Evolutionary conservation across 306 rosid genomes (phyloP).

Genomic region (Ormosia semicastrata): DNA sequence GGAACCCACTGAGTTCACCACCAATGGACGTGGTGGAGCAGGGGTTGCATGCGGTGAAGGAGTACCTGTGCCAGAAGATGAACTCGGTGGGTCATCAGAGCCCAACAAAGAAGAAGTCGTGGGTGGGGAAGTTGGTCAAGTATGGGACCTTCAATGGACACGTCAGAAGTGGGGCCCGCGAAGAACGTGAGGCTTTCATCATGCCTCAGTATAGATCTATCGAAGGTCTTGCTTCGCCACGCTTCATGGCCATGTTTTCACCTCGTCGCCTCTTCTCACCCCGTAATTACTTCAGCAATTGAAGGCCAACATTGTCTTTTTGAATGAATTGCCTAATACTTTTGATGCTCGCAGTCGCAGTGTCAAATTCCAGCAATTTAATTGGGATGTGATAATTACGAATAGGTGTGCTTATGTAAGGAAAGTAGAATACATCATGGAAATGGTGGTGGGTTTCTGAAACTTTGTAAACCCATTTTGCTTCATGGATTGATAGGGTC

Average conservation of each 20-base stretch:
- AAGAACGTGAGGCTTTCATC: constrained; percentile 52
- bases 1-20: constrained; percentile 78
- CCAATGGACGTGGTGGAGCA: constrained; percentile 57
- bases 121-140: constrained; percentile 68
- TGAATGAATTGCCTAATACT: neutral
- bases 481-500: neutral
- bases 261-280: constrained; percentile 85
- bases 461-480: neutral
- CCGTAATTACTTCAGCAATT: constrained; percentile 44
- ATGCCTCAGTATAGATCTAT: constrained; percentile 56
- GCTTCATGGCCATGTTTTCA: constrained; percentile 68
- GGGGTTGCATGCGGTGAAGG: constrained; percentile 65
- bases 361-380: neutral
- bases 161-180: neutral
- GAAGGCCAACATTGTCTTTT: neutral
- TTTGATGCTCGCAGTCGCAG: neutral
- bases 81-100: constrained; percentile 36
- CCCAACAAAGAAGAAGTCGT: constrained; percentile 56
- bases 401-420: neutral
- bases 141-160: constrained; percentile 54
- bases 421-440: neutral
- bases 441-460: neutral
- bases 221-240: constrained; percentile 66
- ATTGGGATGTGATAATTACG: neutral
- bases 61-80: constrained; percentile 64